These are phyloP conservation scores for Penicillium daleae DNA, from an alignment of 495 filamentous ascomycete species.

Conservation along the genomic window DNA sequence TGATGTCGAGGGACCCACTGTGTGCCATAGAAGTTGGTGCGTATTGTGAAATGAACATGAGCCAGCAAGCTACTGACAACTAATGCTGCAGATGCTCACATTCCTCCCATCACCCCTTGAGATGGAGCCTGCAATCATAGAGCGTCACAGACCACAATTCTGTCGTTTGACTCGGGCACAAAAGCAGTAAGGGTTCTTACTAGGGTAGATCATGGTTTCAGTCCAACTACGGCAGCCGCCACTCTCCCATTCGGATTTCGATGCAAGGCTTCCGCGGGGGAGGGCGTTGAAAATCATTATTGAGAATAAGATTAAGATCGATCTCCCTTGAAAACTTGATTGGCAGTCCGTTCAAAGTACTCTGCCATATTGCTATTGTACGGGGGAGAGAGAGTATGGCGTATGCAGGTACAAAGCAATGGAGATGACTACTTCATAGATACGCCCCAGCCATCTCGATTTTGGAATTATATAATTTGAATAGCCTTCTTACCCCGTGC, in stretches of 20 bases:
- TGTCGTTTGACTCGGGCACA: conserved; percentile 7
- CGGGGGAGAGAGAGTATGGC: not conserved
- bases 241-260: conserved; percentile 3
- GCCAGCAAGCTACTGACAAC: not conserved
- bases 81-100: not conserved
- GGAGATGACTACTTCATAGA: not conserved
- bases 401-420: not conserved
- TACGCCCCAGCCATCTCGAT: conserved; percentile 1
- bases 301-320: conserved; percentile 4
- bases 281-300: conserved; percentile 1
- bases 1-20: not conserved
- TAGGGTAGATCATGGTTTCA: conserved; percentile 18
- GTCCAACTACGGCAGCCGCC: conserved; percentile 7
- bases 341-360: not conserved
- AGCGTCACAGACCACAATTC: not conserved
- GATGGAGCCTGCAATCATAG: not conserved
- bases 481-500: not conserved
- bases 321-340: conserved; percentile 3
- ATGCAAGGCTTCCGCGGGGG: conserved; percentile 22
- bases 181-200: conserved; percentile 14
- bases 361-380: not conserved
- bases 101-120: not conserved
- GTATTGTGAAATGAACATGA: not conserved
- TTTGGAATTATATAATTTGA: not conserved
- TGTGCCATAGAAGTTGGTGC: not conserved